Conservation (phyloP, 352 stramenopile genomes). For the Aphanomyces invadans region DNA sequence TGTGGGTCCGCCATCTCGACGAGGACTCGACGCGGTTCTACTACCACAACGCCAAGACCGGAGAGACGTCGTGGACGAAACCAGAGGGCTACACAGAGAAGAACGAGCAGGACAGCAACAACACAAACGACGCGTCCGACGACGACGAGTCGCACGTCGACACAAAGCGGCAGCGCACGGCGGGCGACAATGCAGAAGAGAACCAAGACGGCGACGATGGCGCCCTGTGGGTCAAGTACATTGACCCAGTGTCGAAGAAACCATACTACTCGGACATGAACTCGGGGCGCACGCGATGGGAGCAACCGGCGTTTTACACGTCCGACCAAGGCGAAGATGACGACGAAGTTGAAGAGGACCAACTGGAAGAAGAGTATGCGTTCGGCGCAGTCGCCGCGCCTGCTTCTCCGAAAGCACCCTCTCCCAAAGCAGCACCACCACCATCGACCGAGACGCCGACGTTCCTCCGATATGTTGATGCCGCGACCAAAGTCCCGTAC, state of each 20-base stretch:
- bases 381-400: slow-evolving; percentile 10
- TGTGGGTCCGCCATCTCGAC: slow-evolving; percentile 60
- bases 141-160: not conserved
- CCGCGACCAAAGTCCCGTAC: slow-evolving; percentile 24
- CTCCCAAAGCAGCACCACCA: not conserved
- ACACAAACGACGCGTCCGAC: not conserved
- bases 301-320: slow-evolving; percentile 34
- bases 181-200: slow-evolving; percentile 21
- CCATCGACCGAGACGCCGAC: not conserved
- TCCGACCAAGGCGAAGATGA: slow-evolving; percentile 25
- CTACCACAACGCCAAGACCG: slow-evolving; percentile 66
- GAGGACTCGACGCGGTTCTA: slow-evolving; percentile 50
- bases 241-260: slow-evolving; percentile 57
- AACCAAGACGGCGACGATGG: slow-evolving; percentile 27
- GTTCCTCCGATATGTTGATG: slow-evolving; percentile 36
- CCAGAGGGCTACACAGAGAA: slow-evolving; percentile 38
- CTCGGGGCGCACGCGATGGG: slow-evolving; percentile 64
- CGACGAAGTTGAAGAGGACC: slow-evolving; percentile 20
- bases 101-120: not conserved
- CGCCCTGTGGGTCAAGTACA: slow-evolving; percentile 55
- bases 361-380: slow-evolving; percentile 22
- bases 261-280: slow-evolving; percentile 66
- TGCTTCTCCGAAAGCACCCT: not conserved
- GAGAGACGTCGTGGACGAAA: slow-evolving; percentile 64
- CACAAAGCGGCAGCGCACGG: not conserved